Percentiles rank a stretch among this genome's conserved stretches.
These are phyloP conservation scores for Xylaria arbuscula DNA, from an alignment of 2,329 filamentous ascomycete genomes.

Conservation along the genomic window DNA sequence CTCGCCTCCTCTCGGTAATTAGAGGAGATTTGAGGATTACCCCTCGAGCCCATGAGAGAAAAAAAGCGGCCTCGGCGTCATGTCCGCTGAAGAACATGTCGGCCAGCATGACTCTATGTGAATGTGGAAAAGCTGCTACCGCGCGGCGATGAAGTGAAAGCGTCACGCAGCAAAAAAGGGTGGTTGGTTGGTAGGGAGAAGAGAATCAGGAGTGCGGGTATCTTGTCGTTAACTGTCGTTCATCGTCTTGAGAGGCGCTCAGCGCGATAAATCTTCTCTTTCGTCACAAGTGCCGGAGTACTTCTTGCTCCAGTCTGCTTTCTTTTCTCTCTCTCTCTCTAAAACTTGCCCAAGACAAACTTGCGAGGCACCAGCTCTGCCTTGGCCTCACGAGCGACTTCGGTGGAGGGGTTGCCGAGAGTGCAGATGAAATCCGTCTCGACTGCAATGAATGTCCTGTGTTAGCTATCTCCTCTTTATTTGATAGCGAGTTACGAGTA, in stretches of 20 bases:
- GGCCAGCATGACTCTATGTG: constrained; percentile 12
- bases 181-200: constrained; percentile 18
- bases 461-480: background rate
- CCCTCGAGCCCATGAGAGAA: background rate
- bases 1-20: background rate
- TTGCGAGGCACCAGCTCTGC: constrained; percentile 47
- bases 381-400: constrained; percentile 42
- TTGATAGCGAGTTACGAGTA: background rate
- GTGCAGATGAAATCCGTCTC: constrained; percentile 64
- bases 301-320: constrained; percentile 25
- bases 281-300: constrained; percentile 17
- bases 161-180: background rate
- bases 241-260: constrained; percentile 46
- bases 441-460: background rate
- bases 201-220: constrained; percentile 40
- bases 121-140: constrained; percentile 29
- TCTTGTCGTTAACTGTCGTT: constrained; percentile 44
- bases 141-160: constrained; percentile 14
- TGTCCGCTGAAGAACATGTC: constrained; percentile 7
- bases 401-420: constrained; percentile 53
- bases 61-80: constrained; percentile 1
- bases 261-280: constrained; percentile 42
- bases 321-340: constrained; percentile 20
- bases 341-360: constrained; percentile 52
- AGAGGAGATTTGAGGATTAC: background rate